phyloP scores from a whole-genome alignment of 805 yeast species.

The Ascoidea asiatica region DNA sequence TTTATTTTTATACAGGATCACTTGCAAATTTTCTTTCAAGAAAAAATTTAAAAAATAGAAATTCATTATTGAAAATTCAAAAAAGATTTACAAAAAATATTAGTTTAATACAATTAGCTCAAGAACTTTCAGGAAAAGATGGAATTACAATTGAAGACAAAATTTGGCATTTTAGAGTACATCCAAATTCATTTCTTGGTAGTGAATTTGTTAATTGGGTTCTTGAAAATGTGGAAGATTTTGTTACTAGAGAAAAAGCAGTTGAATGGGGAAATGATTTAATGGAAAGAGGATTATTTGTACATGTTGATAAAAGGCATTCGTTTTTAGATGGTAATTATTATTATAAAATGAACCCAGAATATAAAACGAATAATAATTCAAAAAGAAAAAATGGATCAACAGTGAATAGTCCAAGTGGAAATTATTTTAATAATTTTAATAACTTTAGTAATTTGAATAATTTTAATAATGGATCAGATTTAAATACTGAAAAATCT shows the following conservation, averaged over 20 bases:
- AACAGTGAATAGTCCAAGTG: background rate
- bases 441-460: too few relatives aligned
- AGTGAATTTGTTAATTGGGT: conserved; percentile 81
- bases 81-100: conserved; percentile 33
- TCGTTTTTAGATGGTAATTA: conserved; percentile 87
- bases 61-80: conserved; percentile 19
- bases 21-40: background rate
- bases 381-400: background rate
- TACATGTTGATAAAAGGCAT: conserved; percentile 77
- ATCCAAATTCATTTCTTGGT: conserved; percentile 70
- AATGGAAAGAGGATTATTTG: conserved; percentile 58
- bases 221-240: conserved; percentile 62
- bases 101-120: conserved; percentile 39
- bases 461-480: background rate
- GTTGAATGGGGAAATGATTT: conserved; percentile 63
- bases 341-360: conserved; percentile 60
- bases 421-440: too few relatives aligned
- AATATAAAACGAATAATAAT: conserved; percentile 26
- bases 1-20: background rate
- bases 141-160: conserved; percentile 65
- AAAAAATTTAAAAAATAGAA: conserved; percentile 19
- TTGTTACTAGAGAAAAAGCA: conserved; percentile 75
- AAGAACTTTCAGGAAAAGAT: conserved; percentile 48
- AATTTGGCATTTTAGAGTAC: conserved; percentile 81
- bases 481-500: background rate